phyloP scores from a whole-genome alignment of 345 rosid species.

The Populus deltoides region DNA sequence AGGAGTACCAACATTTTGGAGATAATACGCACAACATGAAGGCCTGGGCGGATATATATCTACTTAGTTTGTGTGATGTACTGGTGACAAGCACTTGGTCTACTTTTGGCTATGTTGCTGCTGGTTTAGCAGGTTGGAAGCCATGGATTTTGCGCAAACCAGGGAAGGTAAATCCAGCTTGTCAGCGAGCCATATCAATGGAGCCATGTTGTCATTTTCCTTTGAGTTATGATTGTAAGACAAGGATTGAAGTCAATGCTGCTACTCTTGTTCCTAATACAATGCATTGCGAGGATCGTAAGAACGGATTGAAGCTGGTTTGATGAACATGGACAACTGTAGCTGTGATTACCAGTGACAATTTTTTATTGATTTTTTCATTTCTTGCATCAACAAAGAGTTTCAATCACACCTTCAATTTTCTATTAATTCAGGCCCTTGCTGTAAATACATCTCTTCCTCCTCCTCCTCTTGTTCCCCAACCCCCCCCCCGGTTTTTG shows the following conservation, averaged over 20 bases:
- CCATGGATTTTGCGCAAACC: slow-evolving; percentile 11
- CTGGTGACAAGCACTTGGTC: slow-evolving; percentile 26
- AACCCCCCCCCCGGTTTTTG: no score
- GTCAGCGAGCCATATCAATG: slow-evolving; percentile 10
- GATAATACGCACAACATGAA: slow-evolving; percentile 20
- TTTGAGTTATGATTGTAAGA: slow-evolving; percentile 1
- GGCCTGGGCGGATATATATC: slow-evolving; percentile 29
- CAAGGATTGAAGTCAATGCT: background rate
- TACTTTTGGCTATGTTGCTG: slow-evolving; percentile 31
- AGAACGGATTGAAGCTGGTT: slow-evolving; percentile 12
- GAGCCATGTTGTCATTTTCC: slow-evolving; percentile 29
- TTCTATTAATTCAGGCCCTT: no score
- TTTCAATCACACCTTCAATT: no score
- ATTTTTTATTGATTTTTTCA: no score
- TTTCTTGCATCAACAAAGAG: no score
- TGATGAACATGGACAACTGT: background rate
- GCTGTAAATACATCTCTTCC: no score
- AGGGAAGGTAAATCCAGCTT: slow-evolving; percentile 5
- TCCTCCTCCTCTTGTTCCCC: no score
- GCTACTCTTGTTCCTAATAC: background rate
- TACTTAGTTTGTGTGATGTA: slow-evolving; percentile 24
- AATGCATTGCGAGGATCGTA: slow-evolving; percentile 7
- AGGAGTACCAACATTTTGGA: slow-evolving; percentile 13
- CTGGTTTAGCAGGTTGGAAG: slow-evolving; percentile 14
- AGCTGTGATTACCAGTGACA: no score